Evolutionary conservation across 2,329 filamentous ascomycete genomes (phyloP).

Genomic region (Fusarium pseudonygamai): DNA sequence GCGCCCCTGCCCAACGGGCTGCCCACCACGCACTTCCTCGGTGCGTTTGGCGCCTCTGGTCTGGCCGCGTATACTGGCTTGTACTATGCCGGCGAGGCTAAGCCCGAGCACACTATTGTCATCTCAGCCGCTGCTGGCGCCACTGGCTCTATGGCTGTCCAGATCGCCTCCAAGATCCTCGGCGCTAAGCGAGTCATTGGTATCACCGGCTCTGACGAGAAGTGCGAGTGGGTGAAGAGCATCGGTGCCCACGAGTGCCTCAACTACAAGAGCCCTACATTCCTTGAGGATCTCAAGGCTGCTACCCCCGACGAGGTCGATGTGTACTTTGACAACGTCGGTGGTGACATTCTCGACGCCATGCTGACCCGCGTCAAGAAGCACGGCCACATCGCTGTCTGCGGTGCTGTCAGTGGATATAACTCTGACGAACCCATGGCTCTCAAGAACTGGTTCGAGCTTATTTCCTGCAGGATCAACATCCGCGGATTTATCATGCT

Average conservation of each 20-base stretch:
- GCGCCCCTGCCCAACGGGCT: conserved; percentile 38
- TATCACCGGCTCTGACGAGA: conserved; percentile 43
- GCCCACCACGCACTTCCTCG: conserved; percentile 42
- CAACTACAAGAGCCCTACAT: conserved; percentile 46
- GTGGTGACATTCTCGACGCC: conserved; percentile 40
- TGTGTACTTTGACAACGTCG: conserved; percentile 45
- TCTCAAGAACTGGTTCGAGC: conserved; percentile 44
- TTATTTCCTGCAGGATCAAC: conserved; percentile 40
- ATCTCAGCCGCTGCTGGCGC: conserved; percentile 44
- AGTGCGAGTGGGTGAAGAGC: conserved; percentile 43
- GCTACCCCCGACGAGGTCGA: conserved; percentile 43
- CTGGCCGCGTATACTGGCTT: conserved; percentile 42
- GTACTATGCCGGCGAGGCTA: conserved; percentile 39
- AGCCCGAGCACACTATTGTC: conserved; percentile 43
- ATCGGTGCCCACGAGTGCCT: conserved; percentile 43
- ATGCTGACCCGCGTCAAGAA: conserved; percentile 45
- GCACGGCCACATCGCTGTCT: conserved; percentile 40
- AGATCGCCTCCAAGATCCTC: conserved; percentile 43
- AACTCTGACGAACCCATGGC: conserved; percentile 44
- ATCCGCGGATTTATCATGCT: conserved; percentile 44
- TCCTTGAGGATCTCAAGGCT: conserved; percentile 40
- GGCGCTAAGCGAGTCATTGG: conserved; percentile 44
- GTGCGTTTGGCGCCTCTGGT: conserved; percentile 44
- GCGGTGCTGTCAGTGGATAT: conserved; percentile 41
- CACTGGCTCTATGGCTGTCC: conserved; percentile 44